Evolutionary conservation across 176 grass and related monocot species (phyloP).

Genomic region (Phoenix dactylifera): DNA sequence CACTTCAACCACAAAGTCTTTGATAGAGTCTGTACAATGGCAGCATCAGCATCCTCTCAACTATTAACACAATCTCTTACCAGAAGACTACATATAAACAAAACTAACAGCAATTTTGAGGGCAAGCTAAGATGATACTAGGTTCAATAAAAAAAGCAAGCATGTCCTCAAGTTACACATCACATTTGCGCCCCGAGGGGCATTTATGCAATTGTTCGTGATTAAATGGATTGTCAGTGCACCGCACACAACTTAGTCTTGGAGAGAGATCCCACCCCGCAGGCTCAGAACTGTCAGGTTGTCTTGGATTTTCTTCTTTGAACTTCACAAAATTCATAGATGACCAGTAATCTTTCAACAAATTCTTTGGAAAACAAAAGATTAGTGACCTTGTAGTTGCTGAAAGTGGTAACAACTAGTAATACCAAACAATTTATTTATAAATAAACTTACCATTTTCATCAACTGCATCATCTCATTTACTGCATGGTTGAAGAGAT

Average conservation of each 20-base stretch:
- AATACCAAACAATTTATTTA: neutral
- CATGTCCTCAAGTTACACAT: neutral
- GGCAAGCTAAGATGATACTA: too few species aligned
- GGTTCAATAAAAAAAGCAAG: too few species aligned
- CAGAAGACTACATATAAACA: too few species aligned
- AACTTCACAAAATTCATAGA: neutral
- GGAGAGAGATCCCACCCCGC: constrained; percentile 1
- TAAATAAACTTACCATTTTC: neutral
- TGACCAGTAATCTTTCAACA: constrained; percentile 2
- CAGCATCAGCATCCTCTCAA: too few species aligned
- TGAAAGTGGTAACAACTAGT: too few species aligned
- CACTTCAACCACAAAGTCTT: too few species aligned
- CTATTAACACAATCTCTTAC: too few species aligned
- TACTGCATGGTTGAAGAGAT: neutral
- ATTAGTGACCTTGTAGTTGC: neutral
- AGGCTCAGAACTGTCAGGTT: neutral
- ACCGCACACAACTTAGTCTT: neutral
- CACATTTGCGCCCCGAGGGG: neutral
- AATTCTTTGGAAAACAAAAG: neutral
- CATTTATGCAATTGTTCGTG: constrained; percentile 2
- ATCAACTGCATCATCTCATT: constrained; percentile 1
- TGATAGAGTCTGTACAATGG: too few species aligned
- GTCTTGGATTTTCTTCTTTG: constrained; percentile 2
- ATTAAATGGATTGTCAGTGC: constrained; percentile 1
- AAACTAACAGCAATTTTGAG: too few species aligned